These are phyloP conservation scores for Tylopilus intermedius DNA, from an alignment of 768 basidiomycete species.

Conservation along the genomic window DNA sequence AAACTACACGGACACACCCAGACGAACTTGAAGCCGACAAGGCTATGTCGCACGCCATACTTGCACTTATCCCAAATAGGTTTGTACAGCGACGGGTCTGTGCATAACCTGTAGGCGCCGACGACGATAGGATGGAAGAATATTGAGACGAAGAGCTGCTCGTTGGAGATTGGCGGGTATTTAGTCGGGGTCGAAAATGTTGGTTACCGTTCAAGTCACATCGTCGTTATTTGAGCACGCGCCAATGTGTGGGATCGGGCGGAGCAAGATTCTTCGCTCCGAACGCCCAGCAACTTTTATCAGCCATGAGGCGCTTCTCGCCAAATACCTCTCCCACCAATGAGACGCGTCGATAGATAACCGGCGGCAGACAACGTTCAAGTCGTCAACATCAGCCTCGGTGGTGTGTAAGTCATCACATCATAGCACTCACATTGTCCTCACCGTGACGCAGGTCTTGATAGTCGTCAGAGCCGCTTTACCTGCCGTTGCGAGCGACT, in stretches of 20 bases:
- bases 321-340: not conserved
- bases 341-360: not conserved
- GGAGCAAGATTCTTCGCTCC: too few relatives aligned
- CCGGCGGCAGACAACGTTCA: constrained; percentile 6
- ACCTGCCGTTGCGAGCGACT: constrained; percentile 13
- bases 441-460: too few relatives aligned
- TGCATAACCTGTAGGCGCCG: constrained; percentile 76
- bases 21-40: constrained; percentile 54
- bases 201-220: too few relatives aligned
- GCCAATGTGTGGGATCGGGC: too few relatives aligned
- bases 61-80: constrained; percentile 85
- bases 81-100: constrained; percentile 60
- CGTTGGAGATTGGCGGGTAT: constrained; percentile 45
- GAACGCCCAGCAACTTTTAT: too few relatives aligned
- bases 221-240: too few relatives aligned
- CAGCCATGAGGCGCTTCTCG: not conserved
- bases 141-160: constrained; percentile 59
- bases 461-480: constrained; percentile 25
- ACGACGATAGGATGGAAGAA: constrained; percentile 84
- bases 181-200: constrained; percentile 11
- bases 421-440: not conserved
- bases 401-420: constrained; percentile 8
- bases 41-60: constrained; percentile 69
- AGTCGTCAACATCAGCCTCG: constrained; percentile 25
- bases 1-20: constrained; percentile 49